Evolutionary conservation across 139 green algal genomes (phyloP), one percentile per base, ranked within the genome.

Genomic region (Tetradesmus lagerheimii): DNA sequence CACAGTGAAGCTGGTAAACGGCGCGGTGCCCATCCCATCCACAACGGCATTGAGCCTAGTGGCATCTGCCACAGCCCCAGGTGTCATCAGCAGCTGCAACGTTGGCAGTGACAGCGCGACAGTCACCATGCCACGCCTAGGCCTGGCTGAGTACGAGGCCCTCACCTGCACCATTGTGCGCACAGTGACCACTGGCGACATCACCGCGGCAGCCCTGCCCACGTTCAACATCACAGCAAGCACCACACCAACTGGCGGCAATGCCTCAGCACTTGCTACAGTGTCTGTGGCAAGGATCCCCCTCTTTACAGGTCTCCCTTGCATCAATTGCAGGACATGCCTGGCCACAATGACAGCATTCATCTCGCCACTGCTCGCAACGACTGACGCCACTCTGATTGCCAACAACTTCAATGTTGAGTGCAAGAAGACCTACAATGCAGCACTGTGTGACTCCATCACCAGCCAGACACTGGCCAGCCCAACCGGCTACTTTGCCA

Each of bases 1-100:
- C 77, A 83, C 77, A 27, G 34, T 83, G n/a, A 83, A 27, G 8
- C 77, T 83, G 35, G 41, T 43, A 16, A 83, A 83, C 41, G 77
- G 77, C 15, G 37, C 29, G 18, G 15, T 35, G 20, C 15, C 77
- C 39, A 43, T 83, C 11, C 77, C 77, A n/a, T 12, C 77, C 6
- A 43, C 18, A 18, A 35, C 35, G 16, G 16, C 4, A 16, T 31
- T 83, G 39, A 43, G 35, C 35, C 37, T 83, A 1, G 6, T 35
- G 39, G 11, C 41, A 35, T 39, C 77, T 1, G 27, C 15, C 35
- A 83, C 77, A 83, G 77, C 41, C 35, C 20, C 77, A 29, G 39
- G 41, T 23, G 41, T 18, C 35, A 43, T 39, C 25, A 34, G 27
- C 35, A 62, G 77, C 77, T 83, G 77, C 77, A 83, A 83, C 20